A percentile compares a stretch with the other conserved stretches of the same genome.
Evolutionary conservation across 169 alveolate genomes (phyloP).

Genomic region (Perkinsus olseni): DNA sequence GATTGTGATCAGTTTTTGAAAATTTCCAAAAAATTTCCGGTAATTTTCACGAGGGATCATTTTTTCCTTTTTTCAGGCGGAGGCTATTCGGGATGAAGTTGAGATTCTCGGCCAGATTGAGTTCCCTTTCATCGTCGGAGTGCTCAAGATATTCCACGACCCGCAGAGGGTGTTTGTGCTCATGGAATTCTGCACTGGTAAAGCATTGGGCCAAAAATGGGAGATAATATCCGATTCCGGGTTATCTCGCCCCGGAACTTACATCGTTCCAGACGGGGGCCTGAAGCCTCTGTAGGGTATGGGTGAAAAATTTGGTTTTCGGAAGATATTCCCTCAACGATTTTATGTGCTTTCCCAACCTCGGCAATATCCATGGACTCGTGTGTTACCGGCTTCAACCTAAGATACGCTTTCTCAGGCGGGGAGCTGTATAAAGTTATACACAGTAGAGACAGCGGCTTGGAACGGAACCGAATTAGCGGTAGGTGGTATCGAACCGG

Average conservation of each 20-base stretch:
- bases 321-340: background rate
- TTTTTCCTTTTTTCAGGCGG: background rate
- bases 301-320: too few species aligned
- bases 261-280: too few species aligned
- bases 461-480: background rate
- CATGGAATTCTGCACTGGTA: background rate
- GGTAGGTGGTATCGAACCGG: background rate
- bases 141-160: background rate
- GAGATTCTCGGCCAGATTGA: background rate
- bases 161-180: background rate
- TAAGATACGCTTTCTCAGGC: background rate
- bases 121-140: background rate
- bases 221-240: too few species aligned
- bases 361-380: too few species aligned
- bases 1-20: background rate
- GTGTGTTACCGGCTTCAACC: too few species aligned
- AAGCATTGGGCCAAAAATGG: background rate
- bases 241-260: too few species aligned
- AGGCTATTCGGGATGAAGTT: background rate
- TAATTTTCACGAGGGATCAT: too few species aligned
- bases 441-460: background rate
- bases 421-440: background rate
- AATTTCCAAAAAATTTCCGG: background rate
- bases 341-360: too few species aligned
- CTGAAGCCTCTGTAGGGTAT: too few species aligned